These are phyloP conservation scores for Monilinia laxa DNA, from an alignment of 2,329 filamentous ascomycete species.

Conservation along the genomic window DNA sequence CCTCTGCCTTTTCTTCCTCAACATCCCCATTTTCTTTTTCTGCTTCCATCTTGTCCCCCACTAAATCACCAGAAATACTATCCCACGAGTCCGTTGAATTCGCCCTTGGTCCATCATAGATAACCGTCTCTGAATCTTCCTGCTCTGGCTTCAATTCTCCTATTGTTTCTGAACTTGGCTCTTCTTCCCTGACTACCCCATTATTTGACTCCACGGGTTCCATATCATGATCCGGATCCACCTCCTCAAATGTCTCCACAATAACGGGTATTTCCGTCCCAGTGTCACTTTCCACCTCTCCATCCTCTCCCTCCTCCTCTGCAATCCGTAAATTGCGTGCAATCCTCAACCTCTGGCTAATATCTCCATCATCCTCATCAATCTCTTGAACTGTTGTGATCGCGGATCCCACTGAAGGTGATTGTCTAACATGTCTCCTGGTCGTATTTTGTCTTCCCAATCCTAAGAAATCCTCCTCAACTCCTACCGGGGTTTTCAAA, in stretches of 20 bases:
- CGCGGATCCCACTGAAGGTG: conserved; percentile 73
- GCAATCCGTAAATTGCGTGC: conserved; percentile 48
- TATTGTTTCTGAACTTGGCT: neutral
- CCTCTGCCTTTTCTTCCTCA: conserved; percentile 10
- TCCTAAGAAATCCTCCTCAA: conserved; percentile 54
- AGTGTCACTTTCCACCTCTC: conserved; percentile 6
- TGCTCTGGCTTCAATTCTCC: neutral
- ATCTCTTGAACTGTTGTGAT: conserved; percentile 82
- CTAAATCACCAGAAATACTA: conserved; percentile 20
- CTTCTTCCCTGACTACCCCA: neutral
- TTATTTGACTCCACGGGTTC: conserved; percentile 5
- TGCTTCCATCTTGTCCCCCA: conserved; percentile 7
- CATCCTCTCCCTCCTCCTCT: conserved; percentile 16
- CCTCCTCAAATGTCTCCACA: conserved; percentile 38
- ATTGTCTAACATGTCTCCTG: conserved; percentile 76
- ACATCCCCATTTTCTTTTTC: conserved; percentile 4
- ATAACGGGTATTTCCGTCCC: conserved; percentile 37
- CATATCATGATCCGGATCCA: conserved; percentile 31
- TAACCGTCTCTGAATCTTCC: conserved; percentile 11
- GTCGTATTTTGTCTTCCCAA: conserved; percentile 66
- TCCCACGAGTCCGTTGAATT: conserved; percentile 22
- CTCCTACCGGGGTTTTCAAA: conserved; percentile 42
- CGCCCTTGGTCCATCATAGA: conserved; percentile 12
- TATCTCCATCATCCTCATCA: conserved; percentile 68
- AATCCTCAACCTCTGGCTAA: conserved; percentile 48